Conservation (phyloP, 2,329 filamentous ascomycete species). For the Cadophora sp. region DNA sequence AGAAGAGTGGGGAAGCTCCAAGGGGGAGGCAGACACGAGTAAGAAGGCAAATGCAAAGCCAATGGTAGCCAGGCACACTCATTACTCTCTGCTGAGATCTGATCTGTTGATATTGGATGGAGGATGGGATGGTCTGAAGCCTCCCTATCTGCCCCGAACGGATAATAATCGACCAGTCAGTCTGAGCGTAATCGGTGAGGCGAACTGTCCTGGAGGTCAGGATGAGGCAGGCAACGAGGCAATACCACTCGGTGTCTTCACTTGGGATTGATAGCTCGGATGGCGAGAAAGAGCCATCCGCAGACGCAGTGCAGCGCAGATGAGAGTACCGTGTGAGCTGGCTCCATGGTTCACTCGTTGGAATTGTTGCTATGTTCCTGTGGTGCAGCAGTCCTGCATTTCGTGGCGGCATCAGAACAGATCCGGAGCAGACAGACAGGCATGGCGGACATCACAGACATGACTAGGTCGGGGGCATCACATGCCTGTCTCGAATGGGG, state of each 20-base stretch:
- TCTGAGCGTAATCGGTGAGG: conserved; percentile 9
- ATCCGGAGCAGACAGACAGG: not conserved
- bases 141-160: not conserved
- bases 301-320: not conserved
- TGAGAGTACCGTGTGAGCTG: not conserved
- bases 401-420: not conserved
- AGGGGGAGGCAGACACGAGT: conserved; percentile 13
- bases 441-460: not conserved
- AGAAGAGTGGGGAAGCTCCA: conserved; percentile 11
- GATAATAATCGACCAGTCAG: conserved; percentile 15
- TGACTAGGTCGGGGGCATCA: conserved; percentile 7
- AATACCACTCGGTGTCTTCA: conserved; percentile 3
- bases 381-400: conserved; percentile 12
- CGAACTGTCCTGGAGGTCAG: conserved; percentile 2
- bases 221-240: not conserved
- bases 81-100: not conserved
- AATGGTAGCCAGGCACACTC: conserved; percentile 10
- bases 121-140: not conserved
- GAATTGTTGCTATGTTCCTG: not conserved
- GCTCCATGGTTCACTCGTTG: not conserved
- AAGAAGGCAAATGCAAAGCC: conserved; percentile 1
- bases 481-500: not conserved
- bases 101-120: not conserved
- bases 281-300: conserved; percentile 3
- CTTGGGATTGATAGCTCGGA: conserved; percentile 4